Conservation (phyloP, 1,284 basidiomycete genomes). For the Cystobasidium sp. region DNA sequence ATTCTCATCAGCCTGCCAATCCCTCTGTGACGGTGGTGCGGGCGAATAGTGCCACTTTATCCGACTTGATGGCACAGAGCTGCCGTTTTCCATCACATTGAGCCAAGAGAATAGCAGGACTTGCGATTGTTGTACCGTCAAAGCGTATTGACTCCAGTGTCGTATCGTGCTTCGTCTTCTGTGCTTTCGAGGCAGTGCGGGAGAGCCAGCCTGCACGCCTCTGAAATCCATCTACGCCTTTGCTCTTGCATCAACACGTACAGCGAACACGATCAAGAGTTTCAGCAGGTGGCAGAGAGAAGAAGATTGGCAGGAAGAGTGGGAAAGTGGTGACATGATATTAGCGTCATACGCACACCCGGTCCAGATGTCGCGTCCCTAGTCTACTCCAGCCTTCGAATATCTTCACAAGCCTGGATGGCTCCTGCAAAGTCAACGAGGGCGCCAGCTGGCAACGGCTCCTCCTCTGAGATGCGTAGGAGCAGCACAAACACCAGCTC, state of each 20-base stretch:
- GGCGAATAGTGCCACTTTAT: too few relatives aligned
- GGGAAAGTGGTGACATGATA: background rate
- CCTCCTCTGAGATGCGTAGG: slow-evolving; percentile 21
- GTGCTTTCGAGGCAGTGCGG: background rate
- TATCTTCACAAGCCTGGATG: background rate
- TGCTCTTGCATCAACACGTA: slow-evolving; percentile 10
- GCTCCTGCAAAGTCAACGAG: slow-evolving; percentile 21
- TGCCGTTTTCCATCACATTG: too few relatives aligned
- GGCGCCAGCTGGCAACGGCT: background rate
- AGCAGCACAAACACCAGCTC: slow-evolving; percentile 30
- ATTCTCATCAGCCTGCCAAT: too few relatives aligned
- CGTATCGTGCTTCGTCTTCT: background rate
- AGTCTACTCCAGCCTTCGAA: too few relatives aligned
- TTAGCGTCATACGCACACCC: background rate
- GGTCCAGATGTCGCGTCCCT: background rate
- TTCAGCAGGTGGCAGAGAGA: too few relatives aligned
- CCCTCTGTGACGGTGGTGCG: too few relatives aligned
- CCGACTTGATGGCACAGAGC: too few relatives aligned
- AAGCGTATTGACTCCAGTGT: background rate
- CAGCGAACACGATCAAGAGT: slow-evolving; percentile 5
- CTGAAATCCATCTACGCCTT: background rate
- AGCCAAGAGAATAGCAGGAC: too few relatives aligned
- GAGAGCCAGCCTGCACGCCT: background rate
- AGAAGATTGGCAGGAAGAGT: too few relatives aligned
- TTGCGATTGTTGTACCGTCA: too few relatives aligned